Percentiles rank a stretch among this genome's conserved stretches.
Evolutionary conservation across 176 grass and related monocot genomes (phyloP).

Genomic region (Canna indica): DNA sequence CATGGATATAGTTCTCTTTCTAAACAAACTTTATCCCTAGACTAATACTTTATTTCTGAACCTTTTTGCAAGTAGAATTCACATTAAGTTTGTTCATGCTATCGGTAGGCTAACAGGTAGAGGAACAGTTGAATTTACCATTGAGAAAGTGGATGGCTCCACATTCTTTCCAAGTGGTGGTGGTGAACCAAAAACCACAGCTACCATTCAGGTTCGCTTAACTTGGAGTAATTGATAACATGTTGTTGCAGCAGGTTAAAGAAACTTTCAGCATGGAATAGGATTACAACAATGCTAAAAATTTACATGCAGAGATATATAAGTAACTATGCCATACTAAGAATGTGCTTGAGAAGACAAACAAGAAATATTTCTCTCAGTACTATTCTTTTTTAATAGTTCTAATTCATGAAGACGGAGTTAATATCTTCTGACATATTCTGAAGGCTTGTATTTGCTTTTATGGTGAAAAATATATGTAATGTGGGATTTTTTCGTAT

Average conservation of each 20-base stretch:
- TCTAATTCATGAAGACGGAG: too few species aligned
- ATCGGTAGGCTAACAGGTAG: constrained; percentile 82
- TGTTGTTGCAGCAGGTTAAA: neutral
- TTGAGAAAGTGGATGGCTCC: constrained; percentile 78
- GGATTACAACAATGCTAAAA: neutral
- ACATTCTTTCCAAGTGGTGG: constrained; percentile 77
- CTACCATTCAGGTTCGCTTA: constrained; percentile 67
- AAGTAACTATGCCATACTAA: neutral
- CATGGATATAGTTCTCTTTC: too few species aligned
- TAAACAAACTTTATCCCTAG: too few species aligned
- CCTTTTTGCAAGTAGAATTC: neutral
- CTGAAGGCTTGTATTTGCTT: too few species aligned
- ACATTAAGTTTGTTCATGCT: constrained; percentile 11
- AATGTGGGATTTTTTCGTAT: too few species aligned
- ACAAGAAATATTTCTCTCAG: neutral
- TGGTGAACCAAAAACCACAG: constrained; percentile 70
- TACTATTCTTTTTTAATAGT: too few species aligned
- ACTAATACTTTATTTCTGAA: neutral
- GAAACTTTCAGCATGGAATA: neutral
- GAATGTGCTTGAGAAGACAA: neutral
- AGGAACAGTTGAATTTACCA: constrained; percentile 83
- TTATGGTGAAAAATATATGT: too few species aligned
- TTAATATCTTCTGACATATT: too few species aligned
- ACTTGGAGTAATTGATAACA: neutral
- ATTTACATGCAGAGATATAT: too few species aligned